Base-by-base conservation (phyloP, 2,329 filamentous ascomycete species). In the Trichocomaceae sp. region DNA sequence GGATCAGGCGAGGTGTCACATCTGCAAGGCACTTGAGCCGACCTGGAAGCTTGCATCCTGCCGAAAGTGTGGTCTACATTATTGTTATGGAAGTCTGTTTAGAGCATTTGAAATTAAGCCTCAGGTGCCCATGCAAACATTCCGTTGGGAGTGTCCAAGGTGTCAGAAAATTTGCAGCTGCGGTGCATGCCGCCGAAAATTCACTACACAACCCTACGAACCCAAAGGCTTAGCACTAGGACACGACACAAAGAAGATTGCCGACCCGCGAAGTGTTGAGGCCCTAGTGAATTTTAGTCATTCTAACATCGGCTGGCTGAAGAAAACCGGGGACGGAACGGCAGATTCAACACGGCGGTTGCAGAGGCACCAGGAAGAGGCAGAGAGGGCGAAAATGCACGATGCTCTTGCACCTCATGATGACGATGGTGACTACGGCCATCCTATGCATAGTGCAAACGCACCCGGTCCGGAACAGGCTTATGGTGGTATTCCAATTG, bases 1-100 rank as follows among this genome's bases (percentile, higher is more conserved):
- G 58, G 78, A 77, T 50, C 77, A 76, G 64, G 76, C 71, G 26
- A 70, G 75, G 2, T 97, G 93, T 64, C 93, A 97, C 67, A 86
- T 95, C 8, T 96, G 92, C 70, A 83, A 82, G 56, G 83, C 88
- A 65, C 82, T 84, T 44, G 89, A 96, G 63, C 85, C 87, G 50
- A 83, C 79, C 19, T 96, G 95, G 82, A 91, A 90, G 64, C 83
- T 96, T 59, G 89, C 89, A 2, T 81, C 83, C 50, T 99, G 93
- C 70, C 84, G 83, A 0, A 81, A 79, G 8, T 97, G 93, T 64
- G 77, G 80, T 12, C 78, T 87, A 54, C 83, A 82, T 0, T 99
- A 95, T 67, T 97, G 93, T 69, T 99, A 95, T 66, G 92, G 92
- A n/a, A 87, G 87, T 15, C 78, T 99, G 1, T 97, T 90, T 72